Conservation (phyloP, 2,329 filamentous ascomycete species). For the Hymenoscyphus albidus region DNA sequence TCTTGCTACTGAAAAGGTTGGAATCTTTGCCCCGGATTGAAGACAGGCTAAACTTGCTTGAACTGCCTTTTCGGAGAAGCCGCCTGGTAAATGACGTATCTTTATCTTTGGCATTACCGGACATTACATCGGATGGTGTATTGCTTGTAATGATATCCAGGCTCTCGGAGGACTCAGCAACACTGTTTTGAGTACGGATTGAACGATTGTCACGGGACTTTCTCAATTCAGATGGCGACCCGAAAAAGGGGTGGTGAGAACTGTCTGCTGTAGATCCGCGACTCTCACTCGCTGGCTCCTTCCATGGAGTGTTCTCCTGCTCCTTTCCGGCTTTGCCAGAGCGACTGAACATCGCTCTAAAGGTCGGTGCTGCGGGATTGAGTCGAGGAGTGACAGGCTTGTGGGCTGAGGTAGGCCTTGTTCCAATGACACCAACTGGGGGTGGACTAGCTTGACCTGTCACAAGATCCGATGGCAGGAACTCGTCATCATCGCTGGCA, state of each 20-base stretch:
- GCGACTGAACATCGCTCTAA: conserved; percentile 67
- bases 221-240: conserved; percentile 49
- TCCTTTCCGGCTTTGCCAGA: conserved; percentile 36
- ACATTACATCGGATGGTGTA: conserved; percentile 50
- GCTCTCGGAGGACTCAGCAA: conserved; percentile 46
- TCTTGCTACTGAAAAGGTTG: conserved; percentile 49
- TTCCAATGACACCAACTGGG: conserved; percentile 73
- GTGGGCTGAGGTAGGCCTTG: conserved; percentile 56
- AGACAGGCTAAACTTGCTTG: conserved; percentile 61
- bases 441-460: conserved; percentile 51
- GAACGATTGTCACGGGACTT: conserved; percentile 55
- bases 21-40: conserved; percentile 53
- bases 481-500: conserved; percentile 61
- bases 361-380: conserved; percentile 86
- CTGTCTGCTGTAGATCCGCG: conserved; percentile 34
- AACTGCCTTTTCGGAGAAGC: conserved; percentile 62
- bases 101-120: conserved; percentile 45
- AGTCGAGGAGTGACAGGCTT: conserved; percentile 54
- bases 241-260: conserved; percentile 35
- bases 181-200: conserved; percentile 54
- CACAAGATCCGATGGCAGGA: conserved; percentile 53
- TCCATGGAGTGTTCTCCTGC: conserved; percentile 42
- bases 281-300: conserved; percentile 38
- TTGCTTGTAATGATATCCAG: conserved; percentile 55
- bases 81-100: conserved; percentile 48